A percentile compares a stretch with the other conserved stretches of the same genome.
Conservation (phyloP, 1,139 yeast genomes). For the Casaregolazyma lundiana region DNA sequence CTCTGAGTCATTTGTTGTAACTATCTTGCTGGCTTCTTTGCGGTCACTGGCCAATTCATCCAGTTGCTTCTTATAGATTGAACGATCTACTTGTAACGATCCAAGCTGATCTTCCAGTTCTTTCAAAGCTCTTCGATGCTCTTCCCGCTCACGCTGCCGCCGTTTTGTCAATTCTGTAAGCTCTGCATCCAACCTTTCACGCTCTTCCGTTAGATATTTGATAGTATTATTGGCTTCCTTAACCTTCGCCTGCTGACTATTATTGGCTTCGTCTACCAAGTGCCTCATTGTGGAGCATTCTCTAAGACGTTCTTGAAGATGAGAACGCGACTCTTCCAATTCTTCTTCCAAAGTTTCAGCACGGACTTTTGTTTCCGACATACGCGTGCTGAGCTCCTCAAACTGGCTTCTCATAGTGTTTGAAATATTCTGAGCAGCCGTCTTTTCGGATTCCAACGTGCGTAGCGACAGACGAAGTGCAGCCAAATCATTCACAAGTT, state of each 20-base stretch:
- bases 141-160: constrained; percentile 46
- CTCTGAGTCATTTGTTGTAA: constrained; percentile 26
- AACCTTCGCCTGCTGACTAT: constrained; percentile 46
- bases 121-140: constrained; percentile 28
- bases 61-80: constrained; percentile 23
- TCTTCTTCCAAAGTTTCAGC: constrained; percentile 76
- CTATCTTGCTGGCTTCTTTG: constrained; percentile 27
- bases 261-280: constrained; percentile 63
- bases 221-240: constrained; percentile 44
- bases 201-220: constrained; percentile 50
- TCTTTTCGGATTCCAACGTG: constrained; percentile 19
- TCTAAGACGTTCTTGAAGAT: constrained; percentile 72
- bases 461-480: constrained; percentile 18
- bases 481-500: constrained; percentile 18
- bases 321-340: constrained; percentile 62
- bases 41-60: constrained; percentile 23
- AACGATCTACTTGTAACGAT: constrained; percentile 28
- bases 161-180: constrained; percentile 45
- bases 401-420: constrained; percentile 51
- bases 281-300: constrained; percentile 73
- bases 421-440: constrained; percentile 18
- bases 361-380: constrained; percentile 57
- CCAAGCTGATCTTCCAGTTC: constrained; percentile 31
- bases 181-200: constrained; percentile 53
- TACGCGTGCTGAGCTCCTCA: constrained; percentile 68